phyloP scores from a whole-genome alignment of 257 asterid species.

The Ligustrum vulgare region DNA sequence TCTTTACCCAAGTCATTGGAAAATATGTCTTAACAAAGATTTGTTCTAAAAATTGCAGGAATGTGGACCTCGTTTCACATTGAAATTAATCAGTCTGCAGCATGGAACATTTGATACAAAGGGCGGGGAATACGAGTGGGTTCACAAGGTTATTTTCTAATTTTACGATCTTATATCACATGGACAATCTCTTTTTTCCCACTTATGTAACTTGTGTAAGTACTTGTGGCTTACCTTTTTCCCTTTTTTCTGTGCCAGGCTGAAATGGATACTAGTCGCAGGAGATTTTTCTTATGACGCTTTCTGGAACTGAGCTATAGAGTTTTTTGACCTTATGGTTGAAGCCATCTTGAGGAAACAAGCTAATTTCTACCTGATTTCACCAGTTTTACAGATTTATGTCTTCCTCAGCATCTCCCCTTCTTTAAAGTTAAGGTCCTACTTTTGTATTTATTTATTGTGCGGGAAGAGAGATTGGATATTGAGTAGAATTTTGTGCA shows the following conservation, averaged over 20 bases:
- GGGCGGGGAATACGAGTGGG: slow-evolving; percentile 97
- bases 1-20: background rate
- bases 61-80: slow-evolving; percentile 91
- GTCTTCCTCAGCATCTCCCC: background rate
- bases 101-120: slow-evolving; percentile 90
- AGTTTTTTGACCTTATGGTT: background rate
- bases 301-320: background rate
- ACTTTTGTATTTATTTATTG: background rate
- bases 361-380: background rate
- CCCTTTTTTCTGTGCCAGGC: slow-evolving; percentile 47
- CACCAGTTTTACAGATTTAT: background rate
- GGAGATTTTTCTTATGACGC: slow-evolving; percentile 75
- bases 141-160: slow-evolving; percentile 66
- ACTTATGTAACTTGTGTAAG: background rate
- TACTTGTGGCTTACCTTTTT: slow-evolving; percentile 5
- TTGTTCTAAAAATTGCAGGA: slow-evolving; percentile 51
- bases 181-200: background rate
- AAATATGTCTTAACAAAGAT: background rate
- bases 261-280: slow-evolving; percentile 92
- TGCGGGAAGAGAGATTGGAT: background rate
- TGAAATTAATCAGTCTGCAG: slow-evolving; percentile 83
- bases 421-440: background rate
- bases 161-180: background rate
- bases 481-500: background rate
- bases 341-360: background rate